phyloP scores from a whole-genome alignment of 495 filamentous ascomycete species.

The Aspergillus biplanus region DNA sequence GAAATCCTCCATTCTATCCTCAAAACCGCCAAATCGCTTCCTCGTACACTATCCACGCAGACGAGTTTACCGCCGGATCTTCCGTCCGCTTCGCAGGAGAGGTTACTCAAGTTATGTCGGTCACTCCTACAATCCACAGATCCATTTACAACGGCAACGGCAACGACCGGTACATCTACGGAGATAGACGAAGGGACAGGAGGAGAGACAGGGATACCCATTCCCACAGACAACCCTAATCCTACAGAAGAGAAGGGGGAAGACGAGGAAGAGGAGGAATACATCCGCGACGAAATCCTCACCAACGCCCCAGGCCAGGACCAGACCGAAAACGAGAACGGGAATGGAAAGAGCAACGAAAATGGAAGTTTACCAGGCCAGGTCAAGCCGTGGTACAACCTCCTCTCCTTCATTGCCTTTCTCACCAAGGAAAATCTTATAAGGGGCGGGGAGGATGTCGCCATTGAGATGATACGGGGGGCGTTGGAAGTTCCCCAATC shows the following conservation, averaged over 20 bases:
- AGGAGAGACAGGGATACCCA: neutral
- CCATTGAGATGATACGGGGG: constrained; percentile 9
- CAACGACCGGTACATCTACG: neutral
- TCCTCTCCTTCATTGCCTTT: constrained; percentile 18
- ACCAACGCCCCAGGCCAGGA: neutral
- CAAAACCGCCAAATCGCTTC: constrained; percentile 20
- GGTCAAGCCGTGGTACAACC: constrained; percentile 14
- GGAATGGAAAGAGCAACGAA: neutral
- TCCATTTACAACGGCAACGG: neutral
- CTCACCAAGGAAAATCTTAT: constrained; percentile 17
- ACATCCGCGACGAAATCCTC: neutral
- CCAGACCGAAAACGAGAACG: neutral
- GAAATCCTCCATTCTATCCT: constrained; percentile 10
- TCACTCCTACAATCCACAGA: neutral
- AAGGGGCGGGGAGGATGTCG: constrained; percentile 16
- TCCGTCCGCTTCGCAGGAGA: constrained; percentile 12
- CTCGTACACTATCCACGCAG: constrained; percentile 12
- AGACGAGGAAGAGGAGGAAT: neutral
- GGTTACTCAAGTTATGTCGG: constrained; percentile 6
- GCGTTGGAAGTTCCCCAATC: constrained; percentile 9
- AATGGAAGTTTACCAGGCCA: neutral
- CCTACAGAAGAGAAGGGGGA: neutral
- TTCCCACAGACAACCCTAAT: neutral
- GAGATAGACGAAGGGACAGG: too few species aligned
- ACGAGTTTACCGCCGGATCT: constrained; percentile 13